Evolutionary conservation across 2,329 filamentous ascomycete genomes (phyloP).

Genomic region (Stagonosporopsis vannaccii): DNA sequence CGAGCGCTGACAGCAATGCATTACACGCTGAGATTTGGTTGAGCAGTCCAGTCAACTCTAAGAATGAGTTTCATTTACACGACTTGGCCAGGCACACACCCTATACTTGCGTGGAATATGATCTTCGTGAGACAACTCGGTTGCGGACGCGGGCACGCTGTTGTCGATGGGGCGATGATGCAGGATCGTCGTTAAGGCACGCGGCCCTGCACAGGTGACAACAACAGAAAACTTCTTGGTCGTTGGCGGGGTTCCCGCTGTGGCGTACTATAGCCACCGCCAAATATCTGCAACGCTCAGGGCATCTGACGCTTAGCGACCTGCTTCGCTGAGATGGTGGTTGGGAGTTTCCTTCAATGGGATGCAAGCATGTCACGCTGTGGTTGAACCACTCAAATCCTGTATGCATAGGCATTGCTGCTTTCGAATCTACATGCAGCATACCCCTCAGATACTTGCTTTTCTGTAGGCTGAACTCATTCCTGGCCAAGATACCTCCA

Average conservation of each 20-base stretch:
- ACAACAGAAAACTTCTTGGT: background rate
- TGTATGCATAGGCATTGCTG: constrained; percentile 4
- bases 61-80: background rate
- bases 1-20: constrained; percentile 4
- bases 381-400: constrained; percentile 1
- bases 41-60: constrained; percentile 5
- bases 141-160: constrained; percentile 7
- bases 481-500: constrained; percentile 56
- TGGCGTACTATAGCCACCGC: constrained; percentile 14
- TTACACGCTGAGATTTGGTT: constrained; percentile 4
- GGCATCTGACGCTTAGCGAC: constrained; percentile 4
- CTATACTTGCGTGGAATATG: constrained; percentile 12
- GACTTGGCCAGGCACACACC: constrained; percentile 6
- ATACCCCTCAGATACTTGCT: background rate
- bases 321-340: constrained; percentile 1
- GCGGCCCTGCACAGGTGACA: constrained; percentile 2
- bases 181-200: constrained; percentile 10
- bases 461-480: constrained; percentile 24
- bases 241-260: background rate
- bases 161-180: constrained; percentile 5
- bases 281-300: constrained; percentile 14
- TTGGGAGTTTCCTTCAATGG: constrained; percentile 11
- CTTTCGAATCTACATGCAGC: constrained; percentile 11
- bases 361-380: constrained; percentile 4
- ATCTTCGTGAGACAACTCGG: constrained; percentile 6